These are phyloP conservation scores for Eustoma russellianum DNA, from an alignment of 257 asterid species.

Conservation along the genomic window DNA sequence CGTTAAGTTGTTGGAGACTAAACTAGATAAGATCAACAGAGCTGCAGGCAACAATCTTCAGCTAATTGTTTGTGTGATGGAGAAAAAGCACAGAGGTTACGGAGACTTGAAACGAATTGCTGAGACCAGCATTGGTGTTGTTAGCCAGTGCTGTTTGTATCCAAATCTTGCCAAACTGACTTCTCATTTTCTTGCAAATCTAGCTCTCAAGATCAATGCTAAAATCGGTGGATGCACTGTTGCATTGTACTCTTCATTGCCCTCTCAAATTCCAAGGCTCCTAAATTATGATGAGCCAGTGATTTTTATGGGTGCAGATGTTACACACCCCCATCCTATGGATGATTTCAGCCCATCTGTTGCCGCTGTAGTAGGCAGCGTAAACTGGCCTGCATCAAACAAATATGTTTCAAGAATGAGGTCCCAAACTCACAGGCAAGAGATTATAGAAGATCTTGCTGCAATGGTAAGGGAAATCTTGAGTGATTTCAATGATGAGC, in stretches of 20 bases:
- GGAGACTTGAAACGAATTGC: constrained; percentile 86
- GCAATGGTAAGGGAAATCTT: too few relatives aligned
- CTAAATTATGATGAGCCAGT: too few relatives aligned
- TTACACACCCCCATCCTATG: too few relatives aligned
- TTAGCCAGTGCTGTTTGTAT: constrained; percentile 86
- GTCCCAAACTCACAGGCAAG: too few relatives aligned
- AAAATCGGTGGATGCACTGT: constrained; percentile 94
- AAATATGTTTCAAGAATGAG: too few relatives aligned
- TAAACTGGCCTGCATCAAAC: too few relatives aligned
- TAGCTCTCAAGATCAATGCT: constrained; percentile 93
- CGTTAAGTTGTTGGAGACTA: constrained; percentile 57
- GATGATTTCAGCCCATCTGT: too few relatives aligned
- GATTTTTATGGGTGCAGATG: too few relatives aligned
- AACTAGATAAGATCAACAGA: constrained; percentile 52
- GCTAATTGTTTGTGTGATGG: too few relatives aligned
- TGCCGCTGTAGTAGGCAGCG: too few relatives aligned
- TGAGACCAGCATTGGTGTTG: constrained; percentile 77
- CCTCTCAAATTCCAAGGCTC: constrained; percentile 70
- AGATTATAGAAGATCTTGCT: too few relatives aligned
- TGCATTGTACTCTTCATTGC: constrained; percentile 62
- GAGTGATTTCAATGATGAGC: too few relatives aligned
- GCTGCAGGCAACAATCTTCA: constrained; percentile 60
- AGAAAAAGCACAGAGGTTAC: constrained; percentile 87
- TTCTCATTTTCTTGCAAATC: constrained; percentile 75
- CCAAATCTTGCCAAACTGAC: constrained; percentile 56